Evolutionary conservation across 768 basidiomycete genomes (phyloP), one percentile per base, ranked within the genome.

Genomic region (Pilatotrama ljubarskyi): DNA sequence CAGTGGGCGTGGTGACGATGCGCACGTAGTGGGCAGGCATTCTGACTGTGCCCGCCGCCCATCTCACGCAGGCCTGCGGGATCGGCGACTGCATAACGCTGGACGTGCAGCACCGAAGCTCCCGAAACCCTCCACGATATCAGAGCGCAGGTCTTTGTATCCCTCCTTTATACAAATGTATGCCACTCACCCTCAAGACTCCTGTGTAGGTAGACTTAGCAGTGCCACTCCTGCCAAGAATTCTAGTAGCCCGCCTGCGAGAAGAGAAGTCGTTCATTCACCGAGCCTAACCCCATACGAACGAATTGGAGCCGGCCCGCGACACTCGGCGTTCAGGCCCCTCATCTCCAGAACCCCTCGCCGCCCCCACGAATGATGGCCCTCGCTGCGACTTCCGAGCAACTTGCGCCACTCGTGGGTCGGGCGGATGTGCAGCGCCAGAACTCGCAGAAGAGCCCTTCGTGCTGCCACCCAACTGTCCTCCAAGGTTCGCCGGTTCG

Each of bases 191-290:
- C 5, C 36, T 14, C 13, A 5, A 25, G 37, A 7, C 20, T 17
- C 24, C 38, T 52, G 10, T 20, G 42, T 18, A 26, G 46, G 55
- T 56, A 48, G 36, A 26, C 46, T 22, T 24, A 20, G 59, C 59
- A 55, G 53, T 61, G 59, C 58, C 58, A 59, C 58, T 10, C 58
- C 10, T 29, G 43, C 40, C 41, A 50, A 50, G 52, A 36, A 17
- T 29, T 40, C 17, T 38, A 17, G 26, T 17, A 26, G 41, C 17
- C 15, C 41, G 32, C 20, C 26, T 32, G 48, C 29, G 17, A 49
- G 59, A 61, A 61, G 53, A 61, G 59, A 61, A 55, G 58, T 2
- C 35, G 24, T 51, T 48, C 55, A 41, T 38, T 49, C 55, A 26
- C 55, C 55, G 55, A 57, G 55, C 38, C 55, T 49, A 49, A 57